These are phyloP conservation scores for Flueggea neowawraea DNA, from an alignment of 441 rosid genomes.

Conservation along the genomic window DNA sequence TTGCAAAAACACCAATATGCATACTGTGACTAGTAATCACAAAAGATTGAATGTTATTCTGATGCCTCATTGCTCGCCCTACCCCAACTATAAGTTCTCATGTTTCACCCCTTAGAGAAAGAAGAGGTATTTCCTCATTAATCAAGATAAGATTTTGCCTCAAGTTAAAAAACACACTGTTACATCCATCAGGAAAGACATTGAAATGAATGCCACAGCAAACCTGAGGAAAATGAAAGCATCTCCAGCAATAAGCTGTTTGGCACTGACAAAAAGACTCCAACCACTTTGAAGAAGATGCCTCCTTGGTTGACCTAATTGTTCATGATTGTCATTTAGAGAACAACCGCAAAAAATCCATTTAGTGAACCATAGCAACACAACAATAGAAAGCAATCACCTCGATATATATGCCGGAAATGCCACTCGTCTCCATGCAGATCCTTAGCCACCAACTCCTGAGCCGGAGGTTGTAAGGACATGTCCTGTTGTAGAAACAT, in stretches of 20 bases:
- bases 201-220: neutral
- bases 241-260: conserved; percentile 91
- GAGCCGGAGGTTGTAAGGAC: conserved; percentile 86
- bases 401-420: conserved; percentile 83
- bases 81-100: conserved; percentile 91
- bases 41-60: conserved; percentile 70
- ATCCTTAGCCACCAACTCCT: conserved; percentile 86
- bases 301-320: conserved; percentile 85
- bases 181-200: neutral
- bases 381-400: conserved; percentile 25
- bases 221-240: conserved; percentile 93
- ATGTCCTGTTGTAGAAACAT: conserved; percentile 49
- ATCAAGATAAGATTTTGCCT: no score
- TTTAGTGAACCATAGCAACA: neutral
- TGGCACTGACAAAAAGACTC: conserved; percentile 88
- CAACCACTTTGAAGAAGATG: conserved; percentile 95
- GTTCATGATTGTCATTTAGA: neutral
- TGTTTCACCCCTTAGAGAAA: conserved; percentile 59
- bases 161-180: no score
- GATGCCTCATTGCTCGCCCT: conserved; percentile 92
- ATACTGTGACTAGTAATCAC: conserved; percentile 93
- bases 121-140: neutral
- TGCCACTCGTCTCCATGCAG: conserved; percentile 83
- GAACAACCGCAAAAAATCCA: neutral
- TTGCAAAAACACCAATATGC: conserved; percentile 95